Evolutionary conservation across 768 basidiomycete genomes (phyloP).

Genomic region (Termitomyces sp.): DNA sequence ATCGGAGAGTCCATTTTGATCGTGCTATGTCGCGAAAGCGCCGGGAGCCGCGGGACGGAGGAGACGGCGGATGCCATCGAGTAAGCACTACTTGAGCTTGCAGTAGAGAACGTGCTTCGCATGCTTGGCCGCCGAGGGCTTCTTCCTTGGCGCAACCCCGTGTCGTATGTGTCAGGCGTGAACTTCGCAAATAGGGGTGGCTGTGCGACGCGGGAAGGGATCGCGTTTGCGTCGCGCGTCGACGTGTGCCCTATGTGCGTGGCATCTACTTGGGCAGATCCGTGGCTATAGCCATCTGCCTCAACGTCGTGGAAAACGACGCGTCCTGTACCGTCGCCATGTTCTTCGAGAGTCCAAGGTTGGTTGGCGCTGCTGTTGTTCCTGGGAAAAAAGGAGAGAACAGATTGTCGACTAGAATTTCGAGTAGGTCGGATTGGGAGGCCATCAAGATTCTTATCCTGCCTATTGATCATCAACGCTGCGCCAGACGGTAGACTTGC

Average conservation of each 20-base stretch:
- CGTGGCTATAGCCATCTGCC: constrained; percentile 4
- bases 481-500: constrained; percentile 26
- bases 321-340: constrained; percentile 28
- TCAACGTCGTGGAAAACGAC: constrained; percentile 28
- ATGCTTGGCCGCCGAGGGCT: constrained; percentile 1
- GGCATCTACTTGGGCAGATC: background rate
- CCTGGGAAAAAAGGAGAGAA: constrained; percentile 10
- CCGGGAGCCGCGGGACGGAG: constrained; percentile 10
- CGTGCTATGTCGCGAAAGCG: constrained; percentile 13
- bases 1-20: constrained; percentile 7
- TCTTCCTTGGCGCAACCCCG: constrained; percentile 2
- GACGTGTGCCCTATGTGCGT: constrained; percentile 5
- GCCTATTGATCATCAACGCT: constrained; percentile 4
- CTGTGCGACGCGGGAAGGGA: constrained; percentile 11
- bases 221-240: constrained; percentile 14
- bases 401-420: constrained; percentile 11
- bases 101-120: constrained; percentile 12
- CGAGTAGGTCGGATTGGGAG: constrained; percentile 19
- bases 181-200: constrained; percentile 12
- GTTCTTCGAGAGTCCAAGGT: constrained; percentile 35
- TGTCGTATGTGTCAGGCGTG: constrained; percentile 4
- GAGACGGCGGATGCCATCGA: constrained; percentile 17
- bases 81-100: constrained; percentile 21
- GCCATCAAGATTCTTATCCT: constrained; percentile 14
- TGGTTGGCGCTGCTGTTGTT: constrained; percentile 16